Evolutionary conservation across 371 early-diverging fungal genomes (phyloP).

Genomic region (Aphelidium insulamus): DNA sequence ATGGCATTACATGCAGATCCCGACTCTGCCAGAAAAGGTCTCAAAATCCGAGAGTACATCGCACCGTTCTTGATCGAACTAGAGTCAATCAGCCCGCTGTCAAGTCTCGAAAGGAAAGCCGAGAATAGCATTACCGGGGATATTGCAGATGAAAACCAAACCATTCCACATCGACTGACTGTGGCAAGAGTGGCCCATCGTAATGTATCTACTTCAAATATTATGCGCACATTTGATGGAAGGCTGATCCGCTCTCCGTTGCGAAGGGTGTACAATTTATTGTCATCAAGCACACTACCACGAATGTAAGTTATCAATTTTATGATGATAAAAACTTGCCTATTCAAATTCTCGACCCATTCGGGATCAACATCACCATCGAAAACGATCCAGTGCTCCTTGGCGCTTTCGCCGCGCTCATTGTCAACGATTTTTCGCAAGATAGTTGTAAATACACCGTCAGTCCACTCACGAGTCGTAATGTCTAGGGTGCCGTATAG

Average conservation of each 20-base stretch:
- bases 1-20: no score
- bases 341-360: conserved; percentile 99
- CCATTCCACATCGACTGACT: conserved; percentile 97
- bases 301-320: background rate
- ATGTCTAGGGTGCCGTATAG: conserved; percentile 88
- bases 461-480: conserved; percentile 98
- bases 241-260: conserved; percentile 95
- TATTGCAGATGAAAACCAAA: no score
- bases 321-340: conserved; percentile 6
- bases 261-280: conserved; percentile 82
- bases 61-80: no score
- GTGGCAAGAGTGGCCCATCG: conserved; percentile 95
- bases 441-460: conserved; percentile 91
- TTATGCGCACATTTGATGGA: conserved; percentile 85
- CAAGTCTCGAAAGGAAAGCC: no score
- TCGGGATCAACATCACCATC: conserved; percentile 98
- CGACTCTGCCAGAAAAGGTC: no score
- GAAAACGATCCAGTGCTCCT: conserved; percentile 96
- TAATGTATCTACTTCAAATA: conserved; percentile 97
- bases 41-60: no score
- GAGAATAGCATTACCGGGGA: no score
- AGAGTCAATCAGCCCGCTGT: no score
- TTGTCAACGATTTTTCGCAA: conserved; percentile 91
- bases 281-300: conserved; percentile 79
- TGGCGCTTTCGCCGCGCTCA: conserved; percentile 80